phyloP scores from a whole-genome alignment of 2,329 filamentous ascomycete genomes.

The Nigrospora sphaerica region DNA sequence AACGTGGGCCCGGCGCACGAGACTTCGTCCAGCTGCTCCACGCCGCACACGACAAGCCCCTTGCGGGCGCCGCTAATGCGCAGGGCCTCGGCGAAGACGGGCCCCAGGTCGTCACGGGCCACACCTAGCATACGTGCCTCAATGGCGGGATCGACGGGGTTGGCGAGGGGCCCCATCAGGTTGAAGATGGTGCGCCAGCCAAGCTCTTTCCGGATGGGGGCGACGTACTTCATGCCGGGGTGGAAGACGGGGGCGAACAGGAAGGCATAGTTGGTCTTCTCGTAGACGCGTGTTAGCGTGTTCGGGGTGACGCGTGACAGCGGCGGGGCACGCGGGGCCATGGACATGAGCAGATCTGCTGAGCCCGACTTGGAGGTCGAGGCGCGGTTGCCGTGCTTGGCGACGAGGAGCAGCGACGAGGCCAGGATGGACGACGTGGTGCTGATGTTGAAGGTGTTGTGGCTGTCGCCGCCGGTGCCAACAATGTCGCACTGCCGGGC shows the following conservation, averaged over 20 bases:
- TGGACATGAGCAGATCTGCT: conserved; percentile 78
- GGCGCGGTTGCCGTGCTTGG: conserved; percentile 94
- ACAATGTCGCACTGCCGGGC: conserved; percentile 75
- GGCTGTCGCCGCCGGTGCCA: conserved; percentile 89
- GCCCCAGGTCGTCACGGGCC: conserved; percentile 77
- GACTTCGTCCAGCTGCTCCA: conserved; percentile 92
- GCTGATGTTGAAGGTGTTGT: conserved; percentile 97
- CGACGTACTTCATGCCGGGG: conserved; percentile 86
- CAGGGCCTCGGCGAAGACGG: conserved; percentile 82
- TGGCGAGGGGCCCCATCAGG: conserved; percentile 84
- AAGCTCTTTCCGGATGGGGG: conserved; percentile 76
- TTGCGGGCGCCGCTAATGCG: conserved; percentile 70
- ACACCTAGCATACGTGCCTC: conserved; percentile 94
- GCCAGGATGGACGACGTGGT: conserved; percentile 92
- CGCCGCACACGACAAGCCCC: conserved; percentile 85
- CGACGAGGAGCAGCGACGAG: conserved; percentile 75
- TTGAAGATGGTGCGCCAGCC: conserved; percentile 98
- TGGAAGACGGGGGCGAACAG: conserved; percentile 95
- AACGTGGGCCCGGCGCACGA: conserved; percentile 83
- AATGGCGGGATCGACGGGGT: conserved; percentile 76
- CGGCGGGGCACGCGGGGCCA: conserved; percentile 64
- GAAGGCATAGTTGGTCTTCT: conserved; percentile 83
- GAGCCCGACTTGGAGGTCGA: conserved; percentile 94
- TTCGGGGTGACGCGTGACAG: conserved; percentile 66
- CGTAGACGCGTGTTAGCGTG: conserved; percentile 68